phyloP scores from a whole-genome alignment of 805 yeast species.

The Myxozyma melibiosi region DNA sequence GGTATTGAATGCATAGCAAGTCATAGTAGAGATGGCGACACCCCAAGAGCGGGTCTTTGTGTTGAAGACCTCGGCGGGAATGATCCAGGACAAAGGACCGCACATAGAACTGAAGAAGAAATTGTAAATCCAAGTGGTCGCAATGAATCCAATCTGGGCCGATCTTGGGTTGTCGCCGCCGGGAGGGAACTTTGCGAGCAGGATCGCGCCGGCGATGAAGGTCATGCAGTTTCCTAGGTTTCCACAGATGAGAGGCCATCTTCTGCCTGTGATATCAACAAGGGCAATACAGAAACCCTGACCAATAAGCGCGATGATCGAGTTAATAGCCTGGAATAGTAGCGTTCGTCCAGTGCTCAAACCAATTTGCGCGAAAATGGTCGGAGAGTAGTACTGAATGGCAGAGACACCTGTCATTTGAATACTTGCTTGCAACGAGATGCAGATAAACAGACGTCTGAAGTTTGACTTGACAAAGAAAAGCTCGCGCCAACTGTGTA shows the following conservation, averaged over 20 bases:
- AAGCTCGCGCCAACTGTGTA: constrained; percentile 64
- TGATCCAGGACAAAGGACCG: constrained; percentile 36
- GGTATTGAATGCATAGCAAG: constrained; percentile 43
- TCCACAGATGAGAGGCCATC: constrained; percentile 30
- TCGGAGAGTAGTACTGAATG: constrained; percentile 51
- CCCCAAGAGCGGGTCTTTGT: constrained; percentile 4
- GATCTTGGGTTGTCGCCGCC: constrained; percentile 29
- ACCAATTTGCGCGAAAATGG: constrained; percentile 50
- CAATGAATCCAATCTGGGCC: constrained; percentile 41
- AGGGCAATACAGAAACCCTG: constrained; percentile 33
- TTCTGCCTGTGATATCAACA: constrained; percentile 37
- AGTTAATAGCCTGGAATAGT: constrained; percentile 38
- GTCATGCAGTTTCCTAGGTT: constrained; percentile 31
- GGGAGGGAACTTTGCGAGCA: constrained; percentile 37
- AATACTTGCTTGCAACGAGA: constrained; percentile 71
- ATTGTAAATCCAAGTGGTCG: constrained; percentile 40
- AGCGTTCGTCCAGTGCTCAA: constrained; percentile 38
- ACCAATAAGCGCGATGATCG: constrained; percentile 38
- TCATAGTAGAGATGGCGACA: constrained; percentile 34
- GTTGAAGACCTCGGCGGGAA: constrained; percentile 9
- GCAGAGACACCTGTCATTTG: constrained; percentile 76
- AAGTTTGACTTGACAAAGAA: constrained; percentile 43
- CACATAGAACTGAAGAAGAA: constrained; percentile 37
- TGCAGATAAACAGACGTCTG: constrained; percentile 59
- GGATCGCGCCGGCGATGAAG: constrained; percentile 36